Evolutionary conservation across 2,329 filamentous ascomycete species (phyloP).

Genomic region (Ophiosphaerella herpotricha): DNA sequence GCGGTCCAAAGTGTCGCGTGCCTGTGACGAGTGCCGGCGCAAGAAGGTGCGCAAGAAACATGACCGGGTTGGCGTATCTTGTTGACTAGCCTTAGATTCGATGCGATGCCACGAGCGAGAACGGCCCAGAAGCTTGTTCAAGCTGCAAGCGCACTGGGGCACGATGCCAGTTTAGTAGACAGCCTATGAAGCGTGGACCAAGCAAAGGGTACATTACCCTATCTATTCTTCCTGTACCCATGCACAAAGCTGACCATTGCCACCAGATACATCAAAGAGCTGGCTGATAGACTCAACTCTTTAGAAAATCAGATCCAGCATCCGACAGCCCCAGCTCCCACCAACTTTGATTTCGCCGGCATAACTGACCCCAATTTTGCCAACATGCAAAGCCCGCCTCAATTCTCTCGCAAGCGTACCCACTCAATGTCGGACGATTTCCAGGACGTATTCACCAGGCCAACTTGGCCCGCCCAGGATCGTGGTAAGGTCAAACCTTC

Average conservation of each 20-base stretch:
- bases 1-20: slow-evolving; percentile 49
- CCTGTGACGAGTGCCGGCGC: slow-evolving; percentile 48
- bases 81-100: slow-evolving; percentile 40
- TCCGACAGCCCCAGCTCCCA: slow-evolving; percentile 22
- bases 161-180: slow-evolving; percentile 48
- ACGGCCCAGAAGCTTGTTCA: slow-evolving; percentile 47
- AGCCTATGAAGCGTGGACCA: slow-evolving; percentile 49
- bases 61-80: background rate
- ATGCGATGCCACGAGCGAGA: slow-evolving; percentile 48
- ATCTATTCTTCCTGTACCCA: background rate
- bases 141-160: slow-evolving; percentile 48
- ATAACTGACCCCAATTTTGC: slow-evolving; percentile 37
- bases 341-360: slow-evolving; percentile 36
- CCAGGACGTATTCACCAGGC: slow-evolving; percentile 36
- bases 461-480: slow-evolving; percentile 41
- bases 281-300: slow-evolving; percentile 45
- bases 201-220: slow-evolving; percentile 44
- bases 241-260: slow-evolving; percentile 11
- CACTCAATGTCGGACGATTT: slow-evolving; percentile 46
- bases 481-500: slow-evolving; percentile 36
- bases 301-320: slow-evolving; percentile 46
- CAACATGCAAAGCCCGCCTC: slow-evolving; percentile 36
- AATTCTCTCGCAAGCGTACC: slow-evolving; percentile 43
- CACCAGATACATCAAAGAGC: slow-evolving; percentile 47
- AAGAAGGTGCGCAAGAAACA: slow-evolving; percentile 43